phyloP scores from a whole-genome alignment of 2,329 filamentous ascomycete species.

The Microsporum ferrugineum region DNA sequence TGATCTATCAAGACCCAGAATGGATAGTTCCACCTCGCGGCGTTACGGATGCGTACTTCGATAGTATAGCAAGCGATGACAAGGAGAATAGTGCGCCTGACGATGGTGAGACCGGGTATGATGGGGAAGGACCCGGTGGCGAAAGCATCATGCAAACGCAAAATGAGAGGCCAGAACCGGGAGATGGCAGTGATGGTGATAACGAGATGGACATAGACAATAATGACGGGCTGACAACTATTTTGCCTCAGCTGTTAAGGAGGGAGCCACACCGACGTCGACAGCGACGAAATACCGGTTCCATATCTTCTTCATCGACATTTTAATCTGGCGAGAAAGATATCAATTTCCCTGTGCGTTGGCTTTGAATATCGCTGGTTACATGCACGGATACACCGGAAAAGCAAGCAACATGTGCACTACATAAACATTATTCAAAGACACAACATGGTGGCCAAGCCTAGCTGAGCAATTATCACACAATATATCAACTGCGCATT shows the following conservation, averaged over 20 bases:
- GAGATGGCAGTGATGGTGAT: neutral
- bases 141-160: neutral
- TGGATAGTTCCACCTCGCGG: conserved; percentile 2
- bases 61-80: conserved; percentile 10
- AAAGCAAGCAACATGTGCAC: neutral
- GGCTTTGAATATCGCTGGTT: too few relatives aligned
- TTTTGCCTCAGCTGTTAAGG: neutral
- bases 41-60: neutral
- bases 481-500: neutral
- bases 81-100: conserved; percentile 13
- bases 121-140: neutral
- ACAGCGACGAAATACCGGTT: neutral
- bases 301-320: neutral
- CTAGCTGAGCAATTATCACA: neutral
- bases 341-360: neutral
- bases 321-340: neutral
- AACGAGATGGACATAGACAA: neutral
- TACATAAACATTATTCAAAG: too few relatives aligned
- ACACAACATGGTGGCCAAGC: neutral
- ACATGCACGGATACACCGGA: neutral
- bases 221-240: neutral
- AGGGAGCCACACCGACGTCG: neutral
- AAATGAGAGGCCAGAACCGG: neutral
- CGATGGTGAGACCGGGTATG: neutral
- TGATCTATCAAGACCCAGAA: conserved; percentile 15